Conservation (phyloP, 306 rosid species). For the Sindora glabra region DNA sequence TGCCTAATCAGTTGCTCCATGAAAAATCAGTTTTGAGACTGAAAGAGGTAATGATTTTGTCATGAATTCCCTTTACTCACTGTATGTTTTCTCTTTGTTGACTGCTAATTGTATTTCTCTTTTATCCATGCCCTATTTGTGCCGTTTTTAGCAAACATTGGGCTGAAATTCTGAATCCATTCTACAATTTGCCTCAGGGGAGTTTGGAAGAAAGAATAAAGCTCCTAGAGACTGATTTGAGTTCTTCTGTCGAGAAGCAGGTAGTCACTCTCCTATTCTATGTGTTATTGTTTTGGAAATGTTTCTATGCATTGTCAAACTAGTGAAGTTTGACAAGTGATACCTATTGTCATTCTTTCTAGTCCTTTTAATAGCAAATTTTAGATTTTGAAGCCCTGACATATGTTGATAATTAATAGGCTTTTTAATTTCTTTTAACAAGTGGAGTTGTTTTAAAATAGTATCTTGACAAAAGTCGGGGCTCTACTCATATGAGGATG, state of each 20-base stretch:
- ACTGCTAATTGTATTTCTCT: not conserved
- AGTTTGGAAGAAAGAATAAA: constrained; percentile 48
- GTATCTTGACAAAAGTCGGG: not conserved
- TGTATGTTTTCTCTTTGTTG: constrained; percentile 3
- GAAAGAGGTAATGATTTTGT: constrained; percentile 29
- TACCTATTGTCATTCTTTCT: not conserved
- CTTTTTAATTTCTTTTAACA: too few species aligned
- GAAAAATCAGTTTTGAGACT: constrained; percentile 33
- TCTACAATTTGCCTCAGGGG: constrained; percentile 33
- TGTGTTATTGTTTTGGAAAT: not conserved
- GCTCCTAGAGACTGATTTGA: constrained; percentile 41
- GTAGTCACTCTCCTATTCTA: constrained; percentile 23
- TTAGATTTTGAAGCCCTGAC: not conserved
- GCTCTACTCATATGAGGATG: not conserved
- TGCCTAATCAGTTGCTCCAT: constrained; percentile 31
- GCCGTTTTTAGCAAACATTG: not conserved
- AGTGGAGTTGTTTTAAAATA: too few species aligned
- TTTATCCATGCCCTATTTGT: not conserved
- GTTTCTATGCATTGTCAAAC: not conserved
- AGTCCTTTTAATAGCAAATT: not conserved
- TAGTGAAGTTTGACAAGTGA: not conserved
- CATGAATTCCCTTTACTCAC: not conserved
- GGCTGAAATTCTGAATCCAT: constrained; percentile 19
- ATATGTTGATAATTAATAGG: not conserved
- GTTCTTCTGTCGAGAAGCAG: constrained; percentile 33